Base-by-base conservation (phyloP, 2,329 filamentous ascomycete species). In the Calonectria pteridis region DNA sequence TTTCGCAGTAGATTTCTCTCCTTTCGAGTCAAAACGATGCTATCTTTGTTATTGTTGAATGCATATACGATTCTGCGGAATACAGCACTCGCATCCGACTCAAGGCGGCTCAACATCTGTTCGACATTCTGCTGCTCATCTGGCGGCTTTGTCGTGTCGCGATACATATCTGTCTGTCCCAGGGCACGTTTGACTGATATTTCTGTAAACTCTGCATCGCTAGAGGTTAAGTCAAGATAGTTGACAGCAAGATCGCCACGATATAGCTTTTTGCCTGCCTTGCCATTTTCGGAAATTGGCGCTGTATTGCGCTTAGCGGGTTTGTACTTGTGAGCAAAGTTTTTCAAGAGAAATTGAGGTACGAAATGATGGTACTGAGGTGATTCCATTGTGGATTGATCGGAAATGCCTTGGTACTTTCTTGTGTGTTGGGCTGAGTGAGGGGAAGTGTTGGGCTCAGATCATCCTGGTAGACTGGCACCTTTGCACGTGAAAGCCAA, bases 1-100 rank as follows among this genome's bases (percentile, higher is more conserved):
- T 87, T 88, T 58, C 87, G 84, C 13, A 88, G 43, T 1, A 81
- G 65, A 73, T 88, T 80, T 55, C 80, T 77, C 26, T 86, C 81
- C 1, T 63, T 37, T 6, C 85, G 81, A 1, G 76, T 80, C 0
- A 87, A 71, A 40, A 73, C 75, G 2, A 87, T 67, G 63, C 51
- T 73, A 1, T 18, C 14, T 1, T 75, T 31, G 3, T 43, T 51
- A 7, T 29, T 16, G 0, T 68, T 63, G 26, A 29, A 53, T 3
- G 71, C 28, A 23, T 69, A 71, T 10, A 37, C 68, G 11, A 79
- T 77, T n/a, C 49, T 71, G 14, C 76, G 76, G 77, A 73, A 86
- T 84, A 84, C 71, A 77, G 13, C 80, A 79, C 9, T 76, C 3
- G 73, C 75, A 18, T 78, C 43, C 1, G 37, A 70, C 31, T 83